Conservation (phyloP, 2,329 filamentous ascomycete species). For the Coniochaeta sp. region DNA sequence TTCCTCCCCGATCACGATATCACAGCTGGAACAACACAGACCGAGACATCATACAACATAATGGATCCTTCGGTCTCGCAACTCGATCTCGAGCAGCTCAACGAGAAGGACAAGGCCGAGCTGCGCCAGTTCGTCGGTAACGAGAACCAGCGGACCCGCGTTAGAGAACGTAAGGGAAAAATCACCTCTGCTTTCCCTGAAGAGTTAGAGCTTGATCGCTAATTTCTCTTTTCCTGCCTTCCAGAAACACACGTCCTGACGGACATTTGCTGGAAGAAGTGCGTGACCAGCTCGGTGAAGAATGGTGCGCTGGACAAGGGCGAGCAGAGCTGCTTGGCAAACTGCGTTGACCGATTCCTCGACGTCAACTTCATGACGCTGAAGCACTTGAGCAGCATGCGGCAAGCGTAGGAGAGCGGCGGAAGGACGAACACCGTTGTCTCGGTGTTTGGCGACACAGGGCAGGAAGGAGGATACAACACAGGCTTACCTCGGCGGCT, state of each 20-base stretch:
- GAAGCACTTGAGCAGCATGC: slow-evolving; percentile 66
- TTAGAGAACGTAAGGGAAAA: slow-evolving; percentile 47
- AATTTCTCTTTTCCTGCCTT: neutral
- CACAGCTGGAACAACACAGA: too few species aligned
- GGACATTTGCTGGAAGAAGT: slow-evolving; percentile 92
- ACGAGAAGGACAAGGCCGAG: slow-evolving; percentile 76
- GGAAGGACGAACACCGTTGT: neutral
- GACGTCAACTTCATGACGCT: slow-evolving; percentile 82
- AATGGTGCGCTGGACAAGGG: slow-evolving; percentile 62
- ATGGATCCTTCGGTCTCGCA: slow-evolving; percentile 28
- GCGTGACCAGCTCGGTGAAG: slow-evolving; percentile 68
- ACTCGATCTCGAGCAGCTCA: slow-evolving; percentile 66
- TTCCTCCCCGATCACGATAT: too few species aligned
- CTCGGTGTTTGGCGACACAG: neutral
- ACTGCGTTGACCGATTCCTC: slow-evolving; percentile 91
- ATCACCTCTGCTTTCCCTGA: neutral
- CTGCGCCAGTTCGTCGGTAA: slow-evolving; percentile 78
- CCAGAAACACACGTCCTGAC: slow-evolving; percentile 47
- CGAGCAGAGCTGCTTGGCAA: slow-evolving; percentile 79
- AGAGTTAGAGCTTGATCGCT: neutral
- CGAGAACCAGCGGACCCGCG: slow-evolving; percentile 75
- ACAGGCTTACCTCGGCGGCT: neutral
- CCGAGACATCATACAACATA: neutral
- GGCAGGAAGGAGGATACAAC: neutral
- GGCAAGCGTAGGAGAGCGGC: slow-evolving; percentile 16